Evolutionary conservation across 805 yeast species (phyloP).

Genomic region (Myxozyma sirexii): DNA sequence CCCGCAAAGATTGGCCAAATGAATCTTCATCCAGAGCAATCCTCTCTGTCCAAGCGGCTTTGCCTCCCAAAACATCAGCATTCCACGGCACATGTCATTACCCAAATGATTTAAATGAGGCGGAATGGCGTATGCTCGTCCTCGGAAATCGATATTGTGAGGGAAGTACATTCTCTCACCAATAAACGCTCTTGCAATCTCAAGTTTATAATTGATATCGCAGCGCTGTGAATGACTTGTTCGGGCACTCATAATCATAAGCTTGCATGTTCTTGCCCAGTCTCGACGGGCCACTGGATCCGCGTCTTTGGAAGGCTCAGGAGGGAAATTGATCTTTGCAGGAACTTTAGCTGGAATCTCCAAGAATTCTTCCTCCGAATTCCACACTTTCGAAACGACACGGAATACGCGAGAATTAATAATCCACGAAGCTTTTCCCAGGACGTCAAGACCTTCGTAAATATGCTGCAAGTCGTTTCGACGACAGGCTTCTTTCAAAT

Average conservation of each 20-base stretch:
- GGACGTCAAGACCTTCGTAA: conserved; percentile 77
- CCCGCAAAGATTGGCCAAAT: conserved; percentile 62
- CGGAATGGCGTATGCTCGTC: conserved; percentile 65
- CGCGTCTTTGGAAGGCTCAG: conserved; percentile 62
- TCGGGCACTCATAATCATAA: conserved; percentile 60
- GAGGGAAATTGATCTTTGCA: conserved; percentile 54
- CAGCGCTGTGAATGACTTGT: conserved; percentile 84
- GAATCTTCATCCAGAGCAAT: conserved; percentile 62
- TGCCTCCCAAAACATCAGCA: conserved; percentile 64
- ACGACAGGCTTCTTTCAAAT: conserved; percentile 80
- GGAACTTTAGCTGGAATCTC: conserved; percentile 63
- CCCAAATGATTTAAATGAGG: conserved; percentile 68
- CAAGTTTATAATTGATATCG: conserved; percentile 89
- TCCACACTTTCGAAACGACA: conserved; percentile 80
- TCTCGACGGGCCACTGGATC: conserved; percentile 73
- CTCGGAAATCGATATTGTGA: conserved; percentile 65
- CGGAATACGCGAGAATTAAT: conserved; percentile 72
- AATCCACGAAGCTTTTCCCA: conserved; percentile 92
- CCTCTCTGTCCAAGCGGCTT: conserved; percentile 56
- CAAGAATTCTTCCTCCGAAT: conserved; percentile 71
- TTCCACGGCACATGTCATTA: conserved; percentile 60
- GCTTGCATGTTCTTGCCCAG: conserved; percentile 66
- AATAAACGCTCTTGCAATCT: conserved; percentile 88
- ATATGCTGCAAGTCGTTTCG: conserved; percentile 65
- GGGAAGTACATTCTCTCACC: conserved; percentile 65